phyloP scores from a whole-genome alignment of 2,329 filamentous ascomycete species.

The Sphaerostilbella broomeana region DNA sequence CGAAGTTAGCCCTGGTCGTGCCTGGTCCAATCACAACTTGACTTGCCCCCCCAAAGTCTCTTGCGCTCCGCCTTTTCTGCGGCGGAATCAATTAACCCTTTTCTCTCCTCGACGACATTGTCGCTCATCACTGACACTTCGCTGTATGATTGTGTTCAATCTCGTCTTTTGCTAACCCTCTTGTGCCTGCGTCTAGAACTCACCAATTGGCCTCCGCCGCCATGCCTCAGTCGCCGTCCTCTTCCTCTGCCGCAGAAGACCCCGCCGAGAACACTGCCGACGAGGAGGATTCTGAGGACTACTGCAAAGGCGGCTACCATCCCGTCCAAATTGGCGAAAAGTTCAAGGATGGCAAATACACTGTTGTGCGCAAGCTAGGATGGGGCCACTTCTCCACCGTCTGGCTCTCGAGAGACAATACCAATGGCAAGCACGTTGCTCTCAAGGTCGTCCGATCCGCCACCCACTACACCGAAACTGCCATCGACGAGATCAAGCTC shows the following conservation, averaged over 20 bases:
- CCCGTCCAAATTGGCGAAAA: conserved; percentile 90
- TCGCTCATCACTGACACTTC: no score
- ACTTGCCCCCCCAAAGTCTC: no score
- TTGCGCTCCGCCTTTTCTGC: no score
- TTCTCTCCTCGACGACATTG: conserved; percentile 1
- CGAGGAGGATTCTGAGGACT: conserved; percentile 98
- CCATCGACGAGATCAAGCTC: conserved; percentile 97
- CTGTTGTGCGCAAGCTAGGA: conserved; percentile 89
- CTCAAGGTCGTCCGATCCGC: conserved; percentile 97
- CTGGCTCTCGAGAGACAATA: conserved; percentile 77
- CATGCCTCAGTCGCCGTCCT: conserved; percentile 68
- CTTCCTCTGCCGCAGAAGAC: conserved; percentile 74
- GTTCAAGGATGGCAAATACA: conserved; percentile 97
- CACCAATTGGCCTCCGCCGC: conserved; percentile 49
- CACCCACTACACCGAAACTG: conserved; percentile 97
- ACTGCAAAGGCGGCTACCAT: conserved; percentile 98
- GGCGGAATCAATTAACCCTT: no score
- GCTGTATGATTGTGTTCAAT: no score
- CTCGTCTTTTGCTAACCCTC: conserved; percentile 3
- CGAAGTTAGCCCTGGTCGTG: no score
- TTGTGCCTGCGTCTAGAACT: conserved; percentile 34
- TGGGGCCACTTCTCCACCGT: conserved; percentile 99
- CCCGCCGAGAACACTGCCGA: conserved; percentile 87
- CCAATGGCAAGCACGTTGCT: conserved; percentile 86
- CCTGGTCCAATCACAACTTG: no score